Conservation (phyloP, 2,329 filamentous ascomycete species). For the Exophiala sideris region DNA sequence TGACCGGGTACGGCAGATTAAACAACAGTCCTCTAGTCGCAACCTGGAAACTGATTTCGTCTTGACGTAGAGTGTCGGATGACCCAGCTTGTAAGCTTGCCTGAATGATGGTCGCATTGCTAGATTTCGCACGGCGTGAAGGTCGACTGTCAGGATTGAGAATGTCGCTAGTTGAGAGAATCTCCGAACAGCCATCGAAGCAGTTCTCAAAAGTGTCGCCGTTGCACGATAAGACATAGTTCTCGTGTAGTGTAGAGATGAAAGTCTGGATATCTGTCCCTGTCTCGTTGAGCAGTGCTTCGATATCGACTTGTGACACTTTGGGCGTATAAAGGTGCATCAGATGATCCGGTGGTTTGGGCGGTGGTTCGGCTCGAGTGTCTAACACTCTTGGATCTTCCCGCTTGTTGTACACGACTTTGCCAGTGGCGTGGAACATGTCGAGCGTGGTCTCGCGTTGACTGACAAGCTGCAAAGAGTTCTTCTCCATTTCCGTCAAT, state of each 20-base stretch:
- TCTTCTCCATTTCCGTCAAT: constrained; percentile 72
- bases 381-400: constrained; percentile 49
- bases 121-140: constrained; percentile 27
- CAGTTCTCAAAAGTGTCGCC: constrained; percentile 67
- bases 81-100: constrained; percentile 52
- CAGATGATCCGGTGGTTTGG: constrained; percentile 60
- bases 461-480: constrained; percentile 75
- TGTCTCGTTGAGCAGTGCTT: constrained; percentile 83
- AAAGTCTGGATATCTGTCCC: constrained; percentile 91
- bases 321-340: constrained; percentile 58
- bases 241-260: constrained; percentile 86
- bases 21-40: constrained; percentile 84
- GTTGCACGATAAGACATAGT: constrained; percentile 83
- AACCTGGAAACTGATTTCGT: constrained; percentile 90
- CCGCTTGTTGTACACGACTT: constrained; percentile 94
- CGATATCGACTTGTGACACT: constrained; percentile 63
- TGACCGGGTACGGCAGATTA: constrained; percentile 80
- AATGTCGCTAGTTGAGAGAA: constrained; percentile 82
- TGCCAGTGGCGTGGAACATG: constrained; percentile 94
- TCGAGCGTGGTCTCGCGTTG: constrained; percentile 86
- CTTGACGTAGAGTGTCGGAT: constrained; percentile 77
- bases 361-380: constrained; percentile 34
- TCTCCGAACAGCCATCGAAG: constrained; percentile 79
- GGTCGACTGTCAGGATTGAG: constrained; percentile 65
- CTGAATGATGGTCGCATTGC: constrained; percentile 16